phyloP scores from a whole-genome alignment of 2,329 filamentous ascomycete species.

The Colletotrichum destructivum region DNA sequence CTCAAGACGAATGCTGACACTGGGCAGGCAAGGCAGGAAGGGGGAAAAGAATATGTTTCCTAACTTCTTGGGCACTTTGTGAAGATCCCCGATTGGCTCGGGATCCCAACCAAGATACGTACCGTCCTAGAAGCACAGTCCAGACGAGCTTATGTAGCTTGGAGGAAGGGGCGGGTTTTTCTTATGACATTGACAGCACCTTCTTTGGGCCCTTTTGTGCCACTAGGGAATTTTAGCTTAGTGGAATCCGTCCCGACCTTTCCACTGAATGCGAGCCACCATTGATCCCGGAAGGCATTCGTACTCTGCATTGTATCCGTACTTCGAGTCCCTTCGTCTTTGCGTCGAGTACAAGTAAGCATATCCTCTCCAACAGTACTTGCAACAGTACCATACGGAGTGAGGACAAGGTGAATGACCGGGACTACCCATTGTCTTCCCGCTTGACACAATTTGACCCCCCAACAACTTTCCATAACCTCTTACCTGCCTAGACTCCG shows the following conservation, averaged over 20 bases:
- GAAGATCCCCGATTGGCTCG: conserved; percentile 8
- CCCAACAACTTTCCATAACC: not conserved
- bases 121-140: not conserved
- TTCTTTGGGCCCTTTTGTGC: conserved; percentile 30
- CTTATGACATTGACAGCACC: conserved; percentile 30
- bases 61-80: not conserved
- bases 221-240: conserved; percentile 34
- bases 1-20: too few species aligned
- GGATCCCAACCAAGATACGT: conserved; percentile 7
- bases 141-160: not conserved
- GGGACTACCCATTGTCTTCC: conserved; percentile 3
- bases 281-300: not conserved
- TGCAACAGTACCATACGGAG: too few species aligned
- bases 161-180: not conserved
- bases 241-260: conserved; percentile 32
- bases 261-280: conserved; percentile 26
- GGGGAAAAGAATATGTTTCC: not conserved
- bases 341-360: not conserved
- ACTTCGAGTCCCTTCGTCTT: not conserved
- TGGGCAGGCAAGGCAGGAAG: not conserved
- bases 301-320: not conserved
- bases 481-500: conserved; percentile 3
- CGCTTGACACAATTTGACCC: not conserved
- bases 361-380: not conserved
- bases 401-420: not conserved